phyloP scores from a whole-genome alignment of 441 rosid genomes.

The Euphorbia corollata region DNA sequence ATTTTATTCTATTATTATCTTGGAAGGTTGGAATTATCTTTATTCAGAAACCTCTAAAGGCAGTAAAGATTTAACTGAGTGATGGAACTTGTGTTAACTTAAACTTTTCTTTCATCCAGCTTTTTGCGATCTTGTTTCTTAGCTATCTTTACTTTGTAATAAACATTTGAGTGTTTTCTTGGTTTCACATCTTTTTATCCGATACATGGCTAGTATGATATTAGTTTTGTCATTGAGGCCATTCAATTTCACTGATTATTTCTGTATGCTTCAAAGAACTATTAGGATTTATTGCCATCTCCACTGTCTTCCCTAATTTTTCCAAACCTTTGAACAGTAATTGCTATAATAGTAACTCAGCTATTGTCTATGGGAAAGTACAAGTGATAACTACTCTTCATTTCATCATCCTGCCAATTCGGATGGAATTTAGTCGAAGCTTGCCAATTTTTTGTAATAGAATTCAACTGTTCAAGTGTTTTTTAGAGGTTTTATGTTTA shows the following conservation, averaged over 20 bases:
- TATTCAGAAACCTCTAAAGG: background rate
- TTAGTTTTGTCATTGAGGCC: no score
- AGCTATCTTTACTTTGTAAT: background rate
- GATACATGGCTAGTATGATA: no score
- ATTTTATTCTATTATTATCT: background rate
- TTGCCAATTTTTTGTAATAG: background rate
- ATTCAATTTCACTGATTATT: no score
- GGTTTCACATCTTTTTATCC: background rate
- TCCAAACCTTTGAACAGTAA: background rate
- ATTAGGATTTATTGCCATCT: background rate
- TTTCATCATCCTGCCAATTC: background rate
- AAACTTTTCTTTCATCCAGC: background rate
- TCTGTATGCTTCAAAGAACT: background rate
- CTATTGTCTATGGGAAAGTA: background rate
- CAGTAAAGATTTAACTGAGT: background rate
- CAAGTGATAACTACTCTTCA: background rate
- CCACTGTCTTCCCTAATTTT: background rate
- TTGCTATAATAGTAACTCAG: background rate
- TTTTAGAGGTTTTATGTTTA: conserved; percentile 13
- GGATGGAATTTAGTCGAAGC: background rate
- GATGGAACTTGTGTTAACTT: background rate
- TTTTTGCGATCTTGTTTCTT: background rate
- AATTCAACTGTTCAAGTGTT: background rate
- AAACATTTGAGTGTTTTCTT: background rate
- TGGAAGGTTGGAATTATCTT: conserved; percentile 7